Percentiles rank a stretch among this genome's conserved stretches.
phyloP scores from a whole-genome alignment of 2,329 filamentous ascomycete genomes.

The Aspergillus candidus region DNA sequence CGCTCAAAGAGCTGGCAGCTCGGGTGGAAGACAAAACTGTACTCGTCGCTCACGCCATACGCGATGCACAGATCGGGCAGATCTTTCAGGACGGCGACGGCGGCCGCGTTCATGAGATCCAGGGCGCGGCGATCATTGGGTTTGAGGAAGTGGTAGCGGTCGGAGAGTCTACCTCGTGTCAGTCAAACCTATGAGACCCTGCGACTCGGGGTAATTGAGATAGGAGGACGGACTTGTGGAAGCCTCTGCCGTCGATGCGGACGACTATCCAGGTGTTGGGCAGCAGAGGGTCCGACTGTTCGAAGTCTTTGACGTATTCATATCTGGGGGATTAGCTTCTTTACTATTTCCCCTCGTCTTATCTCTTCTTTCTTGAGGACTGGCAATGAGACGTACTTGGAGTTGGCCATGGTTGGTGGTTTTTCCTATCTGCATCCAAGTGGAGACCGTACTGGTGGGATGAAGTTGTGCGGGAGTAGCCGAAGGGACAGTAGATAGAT shows the following conservation, averaged over 20 bases:
- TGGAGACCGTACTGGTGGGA: too few species aligned
- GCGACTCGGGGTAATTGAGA: neutral
- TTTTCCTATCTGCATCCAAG: neutral
- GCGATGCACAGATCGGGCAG: slow-evolving; percentile 79
- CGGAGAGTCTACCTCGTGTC: slow-evolving; percentile 58
- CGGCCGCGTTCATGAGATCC: slow-evolving; percentile 90
- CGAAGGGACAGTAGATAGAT: too few species aligned
- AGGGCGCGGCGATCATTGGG: slow-evolving; percentile 85
- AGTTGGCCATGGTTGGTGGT: slow-evolving; percentile 9
- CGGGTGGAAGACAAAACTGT: slow-evolving; percentile 87
- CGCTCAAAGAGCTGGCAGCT: slow-evolving; percentile 77
- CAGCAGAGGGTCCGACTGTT: slow-evolving; percentile 71
- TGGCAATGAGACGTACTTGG: slow-evolving; percentile 7
- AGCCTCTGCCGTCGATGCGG: slow-evolving; percentile 86
- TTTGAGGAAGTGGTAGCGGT: slow-evolving; percentile 79
- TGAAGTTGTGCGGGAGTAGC: too few species aligned
- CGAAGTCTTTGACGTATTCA: slow-evolving; percentile 88
- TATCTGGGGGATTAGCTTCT: slow-evolving; percentile 61
- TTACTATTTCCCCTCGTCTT: too few species aligned
- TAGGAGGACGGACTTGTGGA: slow-evolving; percentile 66
- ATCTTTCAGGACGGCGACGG: slow-evolving; percentile 75
- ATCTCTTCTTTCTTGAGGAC: neutral
- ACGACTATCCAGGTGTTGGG: slow-evolving; percentile 95
- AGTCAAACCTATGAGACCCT: neutral
- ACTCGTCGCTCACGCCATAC: slow-evolving; percentile 94